Evolutionary conservation across 1,139 yeast genomes (phyloP).

Genomic region (Debaryomyces sp.): DNA sequence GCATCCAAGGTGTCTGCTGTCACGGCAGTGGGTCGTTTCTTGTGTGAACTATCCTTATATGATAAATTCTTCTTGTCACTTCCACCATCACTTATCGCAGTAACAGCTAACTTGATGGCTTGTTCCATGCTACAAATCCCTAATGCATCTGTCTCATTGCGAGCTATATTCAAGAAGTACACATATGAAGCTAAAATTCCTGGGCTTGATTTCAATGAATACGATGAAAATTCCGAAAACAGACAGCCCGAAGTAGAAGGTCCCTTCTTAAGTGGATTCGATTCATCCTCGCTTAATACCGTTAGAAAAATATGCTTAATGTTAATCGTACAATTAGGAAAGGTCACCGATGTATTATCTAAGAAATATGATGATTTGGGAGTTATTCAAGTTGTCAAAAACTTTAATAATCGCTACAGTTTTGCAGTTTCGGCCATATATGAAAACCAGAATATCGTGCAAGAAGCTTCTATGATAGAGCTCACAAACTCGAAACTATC

Average conservation of each 20-base stretch:
- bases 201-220: slow-evolving; percentile 2
- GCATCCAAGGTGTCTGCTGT: slow-evolving; percentile 48
- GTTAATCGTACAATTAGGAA: slow-evolving; percentile 47
- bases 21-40: slow-evolving; percentile 61
- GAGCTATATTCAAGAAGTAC: slow-evolving; percentile 24
- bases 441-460: slow-evolving; percentile 25
- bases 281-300: slow-evolving; percentile 39
- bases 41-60: slow-evolving; percentile 77
- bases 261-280: slow-evolving; percentile 58
- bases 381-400: slow-evolving; percentile 41
- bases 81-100: slow-evolving; percentile 65
- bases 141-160: slow-evolving; percentile 34
- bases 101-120: slow-evolving; percentile 72
- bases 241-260: slow-evolving; percentile 44
- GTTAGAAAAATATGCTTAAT: slow-evolving; percentile 49
- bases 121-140: slow-evolving; percentile 61
- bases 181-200: slow-evolving; percentile 9
- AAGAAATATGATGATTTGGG: slow-evolving; percentile 54
- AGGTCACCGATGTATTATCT: slow-evolving; percentile 56
- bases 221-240: slow-evolving; percentile 34
- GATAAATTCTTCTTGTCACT: slow-evolving; percentile 66
- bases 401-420: slow-evolving; percentile 31
- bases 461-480: slow-evolving; percentile 13
- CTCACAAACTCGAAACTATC: slow-evolving; percentile 16
- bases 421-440: slow-evolving; percentile 28